phyloP scores from a whole-genome alignment of 2,329 filamentous ascomycete species.

The Ophiostoma himal-ulmi region DNA sequence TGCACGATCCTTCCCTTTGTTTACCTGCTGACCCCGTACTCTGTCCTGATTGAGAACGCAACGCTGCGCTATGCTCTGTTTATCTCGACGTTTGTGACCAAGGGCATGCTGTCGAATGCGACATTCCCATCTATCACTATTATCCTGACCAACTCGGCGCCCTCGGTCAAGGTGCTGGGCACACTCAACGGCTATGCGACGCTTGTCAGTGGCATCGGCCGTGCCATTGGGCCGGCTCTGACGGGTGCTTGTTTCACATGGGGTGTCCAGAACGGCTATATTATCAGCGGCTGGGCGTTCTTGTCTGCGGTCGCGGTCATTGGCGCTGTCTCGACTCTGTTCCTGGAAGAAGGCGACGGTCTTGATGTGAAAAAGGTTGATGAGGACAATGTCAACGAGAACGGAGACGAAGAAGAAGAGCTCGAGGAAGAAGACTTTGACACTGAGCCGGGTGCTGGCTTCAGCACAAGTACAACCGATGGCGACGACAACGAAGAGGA shows the following conservation, averaged over 20 bases:
- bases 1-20: constrained; percentile 62
- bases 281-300: constrained; percentile 76
- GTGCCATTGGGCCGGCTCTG: constrained; percentile 70
- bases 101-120: constrained; percentile 71
- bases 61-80: constrained; percentile 54
- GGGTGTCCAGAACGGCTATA: constrained; percentile 68
- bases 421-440: constrained; percentile 14
- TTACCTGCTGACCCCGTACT: constrained; percentile 79
- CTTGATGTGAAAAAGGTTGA: constrained; percentile 39
- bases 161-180: constrained; percentile 68
- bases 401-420: constrained; percentile 26
- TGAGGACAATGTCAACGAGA: constrained; percentile 32
- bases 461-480: neutral
- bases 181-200: constrained; percentile 90
- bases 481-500: constrained; percentile 17
- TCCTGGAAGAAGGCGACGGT: constrained; percentile 68
- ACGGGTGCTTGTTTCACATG: constrained; percentile 67
- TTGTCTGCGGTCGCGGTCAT: constrained; percentile 58
- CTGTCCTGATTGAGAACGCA: constrained; percentile 53
- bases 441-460: constrained; percentile 3
- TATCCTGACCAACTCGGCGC: constrained; percentile 79
- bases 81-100: constrained; percentile 62
- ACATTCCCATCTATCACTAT: constrained; percentile 88
- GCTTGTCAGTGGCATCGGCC: constrained; percentile 70
- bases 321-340: constrained; percentile 66